Percentiles rank a stretch among this genome's conserved stretches.
phyloP scores from a whole-genome alignment of 305 asterid genomes.

The Nicotiana rustica region DNA sequence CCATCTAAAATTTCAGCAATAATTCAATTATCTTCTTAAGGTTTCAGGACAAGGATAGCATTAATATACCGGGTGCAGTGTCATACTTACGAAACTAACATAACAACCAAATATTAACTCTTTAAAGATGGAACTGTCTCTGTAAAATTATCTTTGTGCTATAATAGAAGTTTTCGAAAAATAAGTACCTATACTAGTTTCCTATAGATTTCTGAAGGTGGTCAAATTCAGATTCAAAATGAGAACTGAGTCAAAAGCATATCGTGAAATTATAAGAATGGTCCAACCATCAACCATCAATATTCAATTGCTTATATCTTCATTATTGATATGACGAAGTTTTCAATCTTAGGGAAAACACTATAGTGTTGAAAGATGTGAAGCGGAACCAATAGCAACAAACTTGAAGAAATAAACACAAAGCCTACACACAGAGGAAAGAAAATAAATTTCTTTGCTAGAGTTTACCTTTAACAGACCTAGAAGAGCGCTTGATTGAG shows the following conservation, averaged over 20 bases:
- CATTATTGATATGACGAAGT: conserved; percentile 2
- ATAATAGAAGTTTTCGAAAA: background rate
- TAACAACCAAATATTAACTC: background rate
- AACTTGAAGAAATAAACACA: background rate
- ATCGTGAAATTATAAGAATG: background rate
- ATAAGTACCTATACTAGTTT: background rate
- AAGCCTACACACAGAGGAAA: too few species aligned
- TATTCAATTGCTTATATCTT: conserved; percentile 18
- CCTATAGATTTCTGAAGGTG: conserved; percentile 17
- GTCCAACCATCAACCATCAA: background rate
- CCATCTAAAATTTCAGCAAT: too few species aligned
- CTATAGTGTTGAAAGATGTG: background rate
- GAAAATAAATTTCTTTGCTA: too few species aligned
- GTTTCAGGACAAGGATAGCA: background rate
- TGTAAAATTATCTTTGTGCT: background rate
- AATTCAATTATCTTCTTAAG: too few species aligned
- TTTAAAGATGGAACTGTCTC: background rate
- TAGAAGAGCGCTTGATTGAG: too few species aligned
- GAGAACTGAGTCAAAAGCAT: conserved; percentile 18
- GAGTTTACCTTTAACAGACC: too few species aligned
- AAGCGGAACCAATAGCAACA: background rate
- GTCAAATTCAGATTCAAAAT: background rate
- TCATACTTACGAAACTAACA: background rate
- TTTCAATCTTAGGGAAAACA: background rate
- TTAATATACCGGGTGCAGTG: background rate